Percentiles rank a stretch among this genome's conserved stretches.
These are phyloP conservation scores for Lachancea thermotolerans DNA, from an alignment of 805 yeast genomes.

Conservation along the genomic window DNA sequence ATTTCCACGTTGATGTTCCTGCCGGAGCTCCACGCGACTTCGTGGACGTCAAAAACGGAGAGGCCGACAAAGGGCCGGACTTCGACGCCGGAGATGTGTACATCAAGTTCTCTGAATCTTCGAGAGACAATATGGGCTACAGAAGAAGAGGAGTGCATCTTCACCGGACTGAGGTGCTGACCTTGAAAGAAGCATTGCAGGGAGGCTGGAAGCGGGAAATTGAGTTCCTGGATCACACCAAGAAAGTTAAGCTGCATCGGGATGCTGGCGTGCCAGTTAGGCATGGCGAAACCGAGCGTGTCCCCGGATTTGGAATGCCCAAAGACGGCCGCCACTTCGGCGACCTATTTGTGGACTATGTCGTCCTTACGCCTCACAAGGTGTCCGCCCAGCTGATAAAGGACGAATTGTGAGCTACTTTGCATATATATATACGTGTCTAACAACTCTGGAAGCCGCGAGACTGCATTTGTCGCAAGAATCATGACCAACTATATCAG, in stretches of 20 bases:
- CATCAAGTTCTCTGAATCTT: constrained; percentile 52
- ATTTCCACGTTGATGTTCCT: constrained; percentile 52
- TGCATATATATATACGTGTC: constrained; percentile 1
- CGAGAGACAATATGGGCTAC: constrained; percentile 61
- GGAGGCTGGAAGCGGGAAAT: constrained; percentile 81
- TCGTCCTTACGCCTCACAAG: constrained; percentile 37
- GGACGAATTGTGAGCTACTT: constrained; percentile 5
- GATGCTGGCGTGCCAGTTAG: constrained; percentile 43
- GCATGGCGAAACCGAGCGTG: constrained; percentile 64
- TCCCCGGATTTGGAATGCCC: constrained; percentile 87
- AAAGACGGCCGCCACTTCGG: constrained; percentile 42
- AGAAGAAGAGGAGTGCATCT: constrained; percentile 69
- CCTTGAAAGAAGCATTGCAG: constrained; percentile 58
- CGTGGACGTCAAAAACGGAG: constrained; percentile 56
- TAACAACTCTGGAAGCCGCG: neutral
- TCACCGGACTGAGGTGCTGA: constrained; percentile 74
- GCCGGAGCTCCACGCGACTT: constrained; percentile 66
- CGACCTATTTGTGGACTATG: constrained; percentile 45
- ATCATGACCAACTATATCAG: constrained; percentile 35
- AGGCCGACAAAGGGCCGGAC: constrained; percentile 82
- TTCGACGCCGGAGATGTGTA: constrained; percentile 73
- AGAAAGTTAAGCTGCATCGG: constrained; percentile 43
- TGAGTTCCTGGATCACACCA: constrained; percentile 57
- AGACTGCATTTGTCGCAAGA: constrained; percentile 23
- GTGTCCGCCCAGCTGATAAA: constrained; percentile 1